Evolutionary conservation across 768 basidiomycete genomes (phyloP), one percentile per base, ranked within the genome.

Genomic region (Mycena metata): DNA sequence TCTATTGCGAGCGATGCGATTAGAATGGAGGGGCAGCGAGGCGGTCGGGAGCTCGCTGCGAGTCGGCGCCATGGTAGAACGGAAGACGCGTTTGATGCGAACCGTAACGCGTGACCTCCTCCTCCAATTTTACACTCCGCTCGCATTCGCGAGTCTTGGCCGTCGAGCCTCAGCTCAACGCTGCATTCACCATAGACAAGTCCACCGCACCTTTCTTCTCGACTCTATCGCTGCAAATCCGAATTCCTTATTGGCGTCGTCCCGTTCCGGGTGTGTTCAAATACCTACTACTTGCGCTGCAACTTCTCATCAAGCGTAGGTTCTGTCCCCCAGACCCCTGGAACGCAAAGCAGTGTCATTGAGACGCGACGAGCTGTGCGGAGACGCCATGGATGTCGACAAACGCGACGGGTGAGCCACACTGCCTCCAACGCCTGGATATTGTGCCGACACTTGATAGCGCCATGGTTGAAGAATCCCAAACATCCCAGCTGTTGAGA

Each of bases 401-500:
- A 64, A 52, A 41, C 46, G 49, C 52, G 60, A 60, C 59, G 33
- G 55, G 66, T 64, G 50, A 59, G 67, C 36, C 39, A 16, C 30
- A 21, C 36, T 69, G 33, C 49, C 54, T 66, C 43, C 51, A 3
- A 43, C 17, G 43, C 39, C 24, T 39, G 65, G 62, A 50, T 61
- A 62, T 35, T 64, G 61, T n/a, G 56, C 39, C 41, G 21, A 70
- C 61, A 12, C 30, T 62, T 33, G 66, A 67, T 66, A 89, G 86
- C 74, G 84, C 84, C 73, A 64, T 76, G 26, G 79, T 45, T n/a
- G 60, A 76, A 24, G 82, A 83, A 68, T 86, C 88, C n/a, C 89
- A 90, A 68, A 82, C 88, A 7, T 86, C 86, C 21, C 85, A 89
- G 62, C 73, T 90, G 45, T 75, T 90, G 56, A 77, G 83, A 57